Evolutionary conservation across 331 rosid genomes (phyloP), one percentile per base, ranked within the genome.

Genomic region (Dryas integrifolia): DNA sequence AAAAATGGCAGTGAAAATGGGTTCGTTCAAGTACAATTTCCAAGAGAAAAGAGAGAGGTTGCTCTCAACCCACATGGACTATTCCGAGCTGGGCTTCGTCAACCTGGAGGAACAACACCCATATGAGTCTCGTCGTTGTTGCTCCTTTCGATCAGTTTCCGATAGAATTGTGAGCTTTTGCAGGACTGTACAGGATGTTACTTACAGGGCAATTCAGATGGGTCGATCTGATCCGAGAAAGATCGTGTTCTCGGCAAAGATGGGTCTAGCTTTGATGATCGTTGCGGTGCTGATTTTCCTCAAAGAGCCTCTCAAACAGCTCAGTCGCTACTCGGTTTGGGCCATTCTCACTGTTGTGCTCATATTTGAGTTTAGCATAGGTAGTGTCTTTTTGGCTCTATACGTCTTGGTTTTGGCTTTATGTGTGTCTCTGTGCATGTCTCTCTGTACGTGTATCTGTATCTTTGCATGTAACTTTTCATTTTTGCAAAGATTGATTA

Each of bases 281-380:
- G 75, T 95, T 24, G 88, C 99, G 26, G 56, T 95, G 5, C 58
- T 95, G 74, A 87, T 95, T 67, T 95, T 89, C 74, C 81, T 92
- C 55, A 88, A 86, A 21, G 83, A 87, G 66, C 99, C 98, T 1
- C 63, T 89, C 30, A 57, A 39, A 39, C 86, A 84, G 47, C 49
- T 95, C 38, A 56, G 90, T 30, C 85, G 85, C 0, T 79, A 95
- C 81, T 92, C 90, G 3, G 85, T 95, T 26, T 95, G 99, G 99
- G 97, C 94, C 4, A 86, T 95, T 72, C 92, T 92, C 14, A 95
- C 99, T 14, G 99, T 95, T 16, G 99, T 95, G 3, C 93, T 92
- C 0, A 97, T 92, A 58, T 92, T 95, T 47, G 98, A 95, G 72
- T 95, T 95, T 81, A 95, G 98, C 81, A 90, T 95, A 68, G 99